A percentile compares a stretch with the other conserved stretches of the same genome.
Evolutionary conservation across 441 rosid species (phyloP).

Genomic region (Populus hybrid): DNA sequence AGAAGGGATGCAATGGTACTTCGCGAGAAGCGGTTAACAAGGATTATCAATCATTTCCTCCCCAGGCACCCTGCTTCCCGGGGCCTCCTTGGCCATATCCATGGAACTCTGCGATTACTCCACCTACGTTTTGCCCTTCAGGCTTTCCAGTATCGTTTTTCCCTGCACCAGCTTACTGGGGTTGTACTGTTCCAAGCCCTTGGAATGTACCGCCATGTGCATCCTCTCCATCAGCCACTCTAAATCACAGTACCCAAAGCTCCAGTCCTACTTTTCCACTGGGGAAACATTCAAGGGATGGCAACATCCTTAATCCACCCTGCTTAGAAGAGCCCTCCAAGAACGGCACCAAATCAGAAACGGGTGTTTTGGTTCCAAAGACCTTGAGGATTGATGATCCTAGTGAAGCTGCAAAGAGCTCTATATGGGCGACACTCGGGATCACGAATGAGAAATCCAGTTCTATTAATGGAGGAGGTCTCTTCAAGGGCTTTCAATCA

Average conservation of each 20-base stretch:
- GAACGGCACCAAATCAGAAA: slow-evolving; percentile 25
- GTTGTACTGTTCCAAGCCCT: slow-evolving; percentile 30
- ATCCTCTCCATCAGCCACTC: slow-evolving; percentile 41
- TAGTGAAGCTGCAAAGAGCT: slow-evolving; percentile 83
- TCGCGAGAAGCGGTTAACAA: slow-evolving; percentile 30
- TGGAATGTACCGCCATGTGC: slow-evolving; percentile 54
- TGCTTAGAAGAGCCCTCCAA: slow-evolving; percentile 23
- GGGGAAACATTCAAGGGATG: slow-evolving; percentile 76
- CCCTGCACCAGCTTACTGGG: slow-evolving; percentile 57
- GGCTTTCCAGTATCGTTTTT: slow-evolving; percentile 60
- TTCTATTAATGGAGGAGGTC: slow-evolving; percentile 35
- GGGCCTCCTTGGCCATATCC: slow-evolving; percentile 85
- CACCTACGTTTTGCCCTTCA: slow-evolving; percentile 54
- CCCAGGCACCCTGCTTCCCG: slow-evolving; percentile 53
- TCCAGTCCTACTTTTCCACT: slow-evolving; percentile 34
- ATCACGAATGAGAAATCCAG: slow-evolving; percentile 52
- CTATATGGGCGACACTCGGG: slow-evolving; percentile 91
- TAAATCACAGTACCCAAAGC: slow-evolving; percentile 33
- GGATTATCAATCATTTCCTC: slow-evolving; percentile 48
- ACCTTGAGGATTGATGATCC: slow-evolving; percentile 78
- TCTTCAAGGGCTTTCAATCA: slow-evolving; percentile 61
- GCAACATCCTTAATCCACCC: slow-evolving; percentile 27
- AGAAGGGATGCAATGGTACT: slow-evolving; percentile 30
- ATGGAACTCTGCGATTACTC: slow-evolving; percentile 59
- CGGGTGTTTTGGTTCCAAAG: slow-evolving; percentile 59